Base-by-base conservation (phyloP, 208 protist genomes). In the Angomonas ambiguus region DNA sequence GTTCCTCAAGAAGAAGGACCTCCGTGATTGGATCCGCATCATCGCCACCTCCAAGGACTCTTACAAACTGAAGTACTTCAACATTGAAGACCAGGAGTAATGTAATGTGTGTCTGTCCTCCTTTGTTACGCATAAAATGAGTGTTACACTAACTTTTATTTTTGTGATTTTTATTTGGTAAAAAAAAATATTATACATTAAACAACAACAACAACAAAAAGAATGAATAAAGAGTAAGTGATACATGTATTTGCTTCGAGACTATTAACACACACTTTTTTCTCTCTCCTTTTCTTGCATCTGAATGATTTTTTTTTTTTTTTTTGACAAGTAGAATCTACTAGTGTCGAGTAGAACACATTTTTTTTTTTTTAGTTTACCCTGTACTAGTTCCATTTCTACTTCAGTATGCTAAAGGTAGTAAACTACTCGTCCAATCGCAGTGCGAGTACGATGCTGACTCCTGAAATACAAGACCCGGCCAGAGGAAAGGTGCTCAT, bases 51-150 rank as follows among this genome's bases (percentile, higher is more conserved):
- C 82, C 71, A 98, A 98, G 85, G 80, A 88, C 71, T 91, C 80
- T 57, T 99, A 99, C 89, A 82, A 98, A 85, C 86, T 99, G 51
- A 96, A 96, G 81, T 99, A 99, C 97, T 99, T 96, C 95, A 98
- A 98, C 86, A 98, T 99, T 78, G 80, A 94, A 65, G 87, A 97
- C 67, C 78, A 97, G 71, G 93, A 98, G 49, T 89, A 98, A 69
- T 35, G 11, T 18, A 48, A 18, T 48, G n/a, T 48, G 38, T 18
- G 38, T 48, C 18, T 48, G 38, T 20, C 18, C 18, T 48, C 13
- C 38, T 48, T 11, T 48, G 38, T 48, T 48, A 48, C 18, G 51
- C 64, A 16, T 70, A 32, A 24, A 41, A 63, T 18, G 22, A 59
- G 45, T 53, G 45, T 27, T 53, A 13, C 45, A 53, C 20, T 8